Evolutionary conservation across 2,329 filamentous ascomycete genomes (phyloP), one percentile per base, ranked within the genome.

Genomic region (Trichoderma sp.): DNA sequence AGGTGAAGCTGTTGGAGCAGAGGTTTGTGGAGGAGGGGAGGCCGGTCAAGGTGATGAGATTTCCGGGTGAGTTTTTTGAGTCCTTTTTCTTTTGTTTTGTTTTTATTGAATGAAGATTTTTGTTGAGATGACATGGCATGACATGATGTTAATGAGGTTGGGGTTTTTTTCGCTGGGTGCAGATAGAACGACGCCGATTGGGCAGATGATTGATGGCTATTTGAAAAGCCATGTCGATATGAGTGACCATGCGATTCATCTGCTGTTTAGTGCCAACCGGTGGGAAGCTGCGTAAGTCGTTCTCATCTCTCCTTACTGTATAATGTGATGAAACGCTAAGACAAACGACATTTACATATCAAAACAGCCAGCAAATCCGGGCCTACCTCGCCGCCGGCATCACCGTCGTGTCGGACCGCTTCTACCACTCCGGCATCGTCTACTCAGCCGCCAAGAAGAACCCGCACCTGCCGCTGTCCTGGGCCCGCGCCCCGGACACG

Each of bases 401-500:
- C 23, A 96, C 90, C 0, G 87, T 99, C 36, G 85, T 99, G 50
- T 91, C 95, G 75, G 96, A 99, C 81, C 91, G 96, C 62, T 99
- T 98, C 84, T 97, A 97, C 80, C 95, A 97, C 84, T 96, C 93
- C 23, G 96, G 96, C 68, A 93, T 95, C 71, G 94, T 98, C 64
- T 99, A 98, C 84, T 94, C 91, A 28, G 93, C 94, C 0, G 95
- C 96, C 4, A 98, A 98, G 79, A 85, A 89, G 58, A 93, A 93
- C 75, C 88, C 91, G 0, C 81, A 84, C 2, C 86, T 98, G 13
- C 84, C 87, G 0, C 84, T 98, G 0, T 82, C 87, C 0, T 99
- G 96, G 95, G 94, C 94, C 8, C 90, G 93, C 75, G 87, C 90
- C 17, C 93, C 95, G 1, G 96, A 98, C 77, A 87, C 93, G 15